These are phyloP conservation scores for Dictyostelium purpureum DNA, from an alignment of 78 protist genomes.

Conservation along the genomic window DNA sequence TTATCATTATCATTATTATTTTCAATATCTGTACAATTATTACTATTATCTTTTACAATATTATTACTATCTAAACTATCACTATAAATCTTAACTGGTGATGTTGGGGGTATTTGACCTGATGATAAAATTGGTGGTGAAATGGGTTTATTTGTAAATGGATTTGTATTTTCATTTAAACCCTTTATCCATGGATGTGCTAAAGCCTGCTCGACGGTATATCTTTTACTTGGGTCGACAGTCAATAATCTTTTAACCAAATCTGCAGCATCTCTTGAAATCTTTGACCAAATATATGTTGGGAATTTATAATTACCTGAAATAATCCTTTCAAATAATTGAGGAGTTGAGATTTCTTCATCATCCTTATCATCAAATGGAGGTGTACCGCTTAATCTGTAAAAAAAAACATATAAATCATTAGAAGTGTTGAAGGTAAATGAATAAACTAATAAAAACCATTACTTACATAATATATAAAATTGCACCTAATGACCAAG, in stretches of 20 bases:
- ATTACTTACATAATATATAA: conserved; percentile 38
- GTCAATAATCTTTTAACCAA: conserved; percentile 85
- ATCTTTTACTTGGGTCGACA: conserved; percentile 86
- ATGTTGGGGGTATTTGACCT: too few relatives aligned
- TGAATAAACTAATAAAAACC: not conserved
- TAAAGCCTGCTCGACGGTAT: conserved; percentile 87
- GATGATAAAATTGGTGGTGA: too few relatives aligned
- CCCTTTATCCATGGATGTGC: conserved; percentile 92
- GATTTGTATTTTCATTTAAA: too few relatives aligned
- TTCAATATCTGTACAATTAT: not conserved
- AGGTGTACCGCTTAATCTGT: conserved; percentile 34
- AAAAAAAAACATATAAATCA: not conserved
- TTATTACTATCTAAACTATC: too few relatives aligned
- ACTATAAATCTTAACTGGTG: too few relatives aligned
- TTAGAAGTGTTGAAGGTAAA: not conserved
- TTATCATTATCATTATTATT: not conserved
- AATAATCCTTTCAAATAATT: conserved; percentile 21
- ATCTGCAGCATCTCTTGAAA: conserved; percentile 31
- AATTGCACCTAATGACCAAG: conserved; percentile 76
- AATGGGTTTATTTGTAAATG: too few relatives aligned
- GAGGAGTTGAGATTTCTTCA: not conserved
- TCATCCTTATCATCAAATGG: conserved; percentile 45
- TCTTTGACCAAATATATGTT: not conserved
- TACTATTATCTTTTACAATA: not conserved
- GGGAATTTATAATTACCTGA: conserved; percentile 19